These are phyloP conservation scores for Diospyros lotus DNA, from an alignment of 148 eudicot species.

Conservation along the genomic window DNA sequence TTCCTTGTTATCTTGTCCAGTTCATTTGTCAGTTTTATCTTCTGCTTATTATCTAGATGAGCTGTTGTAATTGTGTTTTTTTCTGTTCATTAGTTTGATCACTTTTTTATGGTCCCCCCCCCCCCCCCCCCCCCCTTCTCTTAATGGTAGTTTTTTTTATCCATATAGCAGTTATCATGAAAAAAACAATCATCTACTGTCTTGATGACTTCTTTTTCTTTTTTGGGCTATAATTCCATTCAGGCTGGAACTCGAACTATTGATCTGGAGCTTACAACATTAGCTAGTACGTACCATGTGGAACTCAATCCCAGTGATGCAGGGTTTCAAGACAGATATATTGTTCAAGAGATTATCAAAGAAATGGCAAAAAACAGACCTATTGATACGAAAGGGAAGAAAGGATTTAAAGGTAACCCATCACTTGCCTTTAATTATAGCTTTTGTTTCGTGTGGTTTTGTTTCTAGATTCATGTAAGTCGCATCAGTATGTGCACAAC, in stretches of 20 bases:
- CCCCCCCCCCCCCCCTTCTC: too few species aligned
- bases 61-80: too few species aligned
- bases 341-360: slow-evolving; percentile 94
- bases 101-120: too few species aligned
- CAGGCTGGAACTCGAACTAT: slow-evolving; percentile 89
- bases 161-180: too few species aligned
- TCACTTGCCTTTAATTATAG: background rate
- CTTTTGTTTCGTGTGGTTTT: background rate
- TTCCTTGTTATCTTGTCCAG: too few species aligned
- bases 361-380: slow-evolving; percentile 99
- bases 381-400: slow-evolving; percentile 83
- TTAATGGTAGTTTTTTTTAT: too few species aligned
- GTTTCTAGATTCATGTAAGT: background rate
- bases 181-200: too few species aligned
- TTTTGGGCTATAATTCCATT: background rate
- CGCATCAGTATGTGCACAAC: background rate
- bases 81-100: too few species aligned
- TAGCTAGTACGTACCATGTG: slow-evolving; percentile 88
- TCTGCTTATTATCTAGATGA: too few species aligned
- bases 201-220: background rate
- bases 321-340: slow-evolving; percentile 92
- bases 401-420: slow-evolving; percentile 75
- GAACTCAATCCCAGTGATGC: slow-evolving; percentile 96
- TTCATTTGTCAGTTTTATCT: too few species aligned
- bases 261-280: slow-evolving; percentile 85